Base-by-base conservation (phyloP, 2,329 filamentous ascomycete species). In the Aschersonia sp. region DNA sequence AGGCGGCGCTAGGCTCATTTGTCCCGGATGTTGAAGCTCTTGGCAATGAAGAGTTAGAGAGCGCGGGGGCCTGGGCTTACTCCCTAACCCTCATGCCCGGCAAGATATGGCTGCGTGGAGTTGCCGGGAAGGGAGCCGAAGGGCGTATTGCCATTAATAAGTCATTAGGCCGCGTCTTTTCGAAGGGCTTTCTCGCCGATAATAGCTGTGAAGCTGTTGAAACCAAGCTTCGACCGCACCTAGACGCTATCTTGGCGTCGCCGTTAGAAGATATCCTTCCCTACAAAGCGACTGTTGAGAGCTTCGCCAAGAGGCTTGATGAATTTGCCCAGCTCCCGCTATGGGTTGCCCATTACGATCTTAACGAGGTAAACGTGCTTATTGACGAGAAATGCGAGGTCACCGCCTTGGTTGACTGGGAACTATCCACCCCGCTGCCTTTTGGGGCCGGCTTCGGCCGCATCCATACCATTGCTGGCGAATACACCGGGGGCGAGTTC, bases 401-500 rank as follows among this genome's bases (percentile, higher is more conserved):
- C 35, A 47, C 45, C n/a, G 45, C 39, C 45, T 47, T 42, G 39
- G 12, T 47, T 40, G 45, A 47, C 45, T 47, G 45, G 45, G 45
- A 47, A 37, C 14, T 43, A 30, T 47, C 45, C 32, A 22, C 45
- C 8, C 45, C 45, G 8, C 32, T 31, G 30, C 45, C 45, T 29
- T 47, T 47, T n/a, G 45, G 45, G 35, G 45, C 43, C 29, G 45
- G 45, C 29, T 54, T 59, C 35, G 55, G 54, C 29, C 54, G 55
- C 12, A 53, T 56, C 31, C 55, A 58, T 39, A 52, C 50, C 29
- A 45, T 58, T 42, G 56, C 54, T 14, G 57, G 55, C 29, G 52
- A 56, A 50, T 56, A 50, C 39, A 51, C 49, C 4, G 49, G 45
- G 5, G 56, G 57, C 1, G 52, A 58, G 53, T 58, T 59, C 42